Conservation (phyloP, 768 basidiomycete species). For the Lactifluus pinguis region DNA sequence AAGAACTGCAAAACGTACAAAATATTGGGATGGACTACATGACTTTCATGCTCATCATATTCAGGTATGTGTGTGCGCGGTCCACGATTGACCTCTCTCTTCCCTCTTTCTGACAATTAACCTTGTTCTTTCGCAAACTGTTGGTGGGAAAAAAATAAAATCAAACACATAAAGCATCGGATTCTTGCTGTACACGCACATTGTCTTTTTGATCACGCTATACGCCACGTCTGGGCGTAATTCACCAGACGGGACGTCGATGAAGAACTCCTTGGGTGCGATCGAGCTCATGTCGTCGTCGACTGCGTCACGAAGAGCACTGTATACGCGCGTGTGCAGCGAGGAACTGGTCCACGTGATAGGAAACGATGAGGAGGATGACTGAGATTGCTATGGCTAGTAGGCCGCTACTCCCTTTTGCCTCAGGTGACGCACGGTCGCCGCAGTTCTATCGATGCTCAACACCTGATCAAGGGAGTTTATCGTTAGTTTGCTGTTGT, state of each 20-base stretch:
- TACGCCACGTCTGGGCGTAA: slow-evolving; percentile 58
- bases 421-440: neutral
- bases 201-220: slow-evolving; percentile 60
- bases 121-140: too few relatives aligned
- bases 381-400: neutral
- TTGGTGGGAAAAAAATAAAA: too few relatives aligned
- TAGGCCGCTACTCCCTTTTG: neutral
- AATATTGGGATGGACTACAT: slow-evolving; percentile 84
- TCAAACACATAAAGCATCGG: too few relatives aligned
- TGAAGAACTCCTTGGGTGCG: slow-evolving; percentile 22
- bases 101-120: slow-evolving; percentile 15
- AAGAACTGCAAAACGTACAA: slow-evolving; percentile 67
- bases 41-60: slow-evolving; percentile 79
- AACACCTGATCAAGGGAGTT: neutral
- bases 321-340: slow-evolving; percentile 56
- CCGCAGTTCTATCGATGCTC: neutral
- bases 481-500: neutral
- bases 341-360: slow-evolving; percentile 34
- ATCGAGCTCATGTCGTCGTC: slow-evolving; percentile 36
- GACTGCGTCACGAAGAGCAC: slow-evolving; percentile 33
- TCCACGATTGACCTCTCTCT: neutral
- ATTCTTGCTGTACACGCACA: slow-evolving; percentile 70
- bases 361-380: slow-evolving; percentile 40
- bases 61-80: slow-evolving; percentile 52
- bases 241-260: slow-evolving; percentile 26